Percentiles rank a stretch among this genome's conserved stretches.
phyloP scores from a whole-genome alignment of 495 filamentous ascomycete genomes.

The Xylaria castorea region DNA sequence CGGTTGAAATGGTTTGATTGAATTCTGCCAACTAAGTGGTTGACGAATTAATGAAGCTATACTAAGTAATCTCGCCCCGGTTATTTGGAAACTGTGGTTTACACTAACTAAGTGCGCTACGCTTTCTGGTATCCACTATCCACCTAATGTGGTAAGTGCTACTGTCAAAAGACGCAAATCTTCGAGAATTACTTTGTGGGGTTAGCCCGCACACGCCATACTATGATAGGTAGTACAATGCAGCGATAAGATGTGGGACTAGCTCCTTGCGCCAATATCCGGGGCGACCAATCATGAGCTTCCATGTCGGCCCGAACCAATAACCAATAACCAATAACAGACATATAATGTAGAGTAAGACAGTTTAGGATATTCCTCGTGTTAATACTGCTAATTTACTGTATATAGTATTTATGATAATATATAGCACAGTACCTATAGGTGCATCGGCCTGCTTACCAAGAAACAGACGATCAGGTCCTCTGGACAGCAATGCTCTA shows the following conservation, averaged over 20 bases:
- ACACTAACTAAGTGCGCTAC: constrained; percentile 4
- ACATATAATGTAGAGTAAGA: neutral
- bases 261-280: neutral
- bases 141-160: neutral
- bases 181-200: neutral
- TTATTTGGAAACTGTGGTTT: constrained; percentile 12
- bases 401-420: neutral
- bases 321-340: neutral
- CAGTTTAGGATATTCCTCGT: neutral
- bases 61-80: neutral
- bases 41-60: constrained; percentile 11
- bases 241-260: neutral
- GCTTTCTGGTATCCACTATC: neutral
- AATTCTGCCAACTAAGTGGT: neutral
- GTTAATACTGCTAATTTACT: neutral
- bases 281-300: constrained; percentile 15
- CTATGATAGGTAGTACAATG: neutral
- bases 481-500: neutral
- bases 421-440: neutral
- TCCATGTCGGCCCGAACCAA: constrained; percentile 8
- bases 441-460: neutral
- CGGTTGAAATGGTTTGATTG: neutral
- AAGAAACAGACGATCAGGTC: neutral
- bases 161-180: constrained; percentile 9
- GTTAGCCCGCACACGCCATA: neutral